Base-by-base conservation (phyloP, 2,329 filamentous ascomycete genomes). In the Hypoxylon rubiginosum region DNA sequence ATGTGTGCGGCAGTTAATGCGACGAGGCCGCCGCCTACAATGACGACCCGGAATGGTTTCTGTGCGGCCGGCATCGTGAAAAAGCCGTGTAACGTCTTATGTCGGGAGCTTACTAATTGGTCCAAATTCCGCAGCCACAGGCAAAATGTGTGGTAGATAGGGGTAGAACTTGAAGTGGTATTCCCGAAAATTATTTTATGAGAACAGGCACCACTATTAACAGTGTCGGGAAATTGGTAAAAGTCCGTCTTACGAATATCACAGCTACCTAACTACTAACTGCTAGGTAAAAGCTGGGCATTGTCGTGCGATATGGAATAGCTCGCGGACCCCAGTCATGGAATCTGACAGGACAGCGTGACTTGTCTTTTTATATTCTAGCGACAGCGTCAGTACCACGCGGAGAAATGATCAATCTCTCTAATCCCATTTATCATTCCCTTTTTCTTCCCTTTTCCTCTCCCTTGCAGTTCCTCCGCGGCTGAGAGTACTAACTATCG, bases 21-120 rank as follows among this genome's bases (percentile, higher is more conserved):
- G 3, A 76, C 69, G 7, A 74, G 74, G 32, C 74, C 74, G 21
- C 71, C 74, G 56, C 74, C 74, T 0, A 75, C 72, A 48, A 76
- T 66, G 15, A 76, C 62, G 26, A 65, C 73, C 41, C 72, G 68
- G 62, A 76, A 76, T 4, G 65, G 73, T 32, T 66, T 70, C 32
- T 60, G 39, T 30, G 36, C 8, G 7, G 45, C 21, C 19, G 64
- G 57, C 56, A 69, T 70, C n/a, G 21, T 34, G 34, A 15, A 55
- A 32, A 36, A 15, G 39, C 32, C 17, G 24, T 49, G 21, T 30
- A 30, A n/a, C 10, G 11, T 2, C 11, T 13, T 9, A 34, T 13
- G 32, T 3, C 4, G 32, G 10, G 32, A 34, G 15, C 11, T 36
- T 36, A 2, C 34, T 36, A 6, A 36, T 4, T 36, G 34, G 34